These are phyloP conservation scores for Aciculoconidium aculeatum DNA, from an alignment of 805 yeast genomes.

Conservation along the genomic window DNA sequence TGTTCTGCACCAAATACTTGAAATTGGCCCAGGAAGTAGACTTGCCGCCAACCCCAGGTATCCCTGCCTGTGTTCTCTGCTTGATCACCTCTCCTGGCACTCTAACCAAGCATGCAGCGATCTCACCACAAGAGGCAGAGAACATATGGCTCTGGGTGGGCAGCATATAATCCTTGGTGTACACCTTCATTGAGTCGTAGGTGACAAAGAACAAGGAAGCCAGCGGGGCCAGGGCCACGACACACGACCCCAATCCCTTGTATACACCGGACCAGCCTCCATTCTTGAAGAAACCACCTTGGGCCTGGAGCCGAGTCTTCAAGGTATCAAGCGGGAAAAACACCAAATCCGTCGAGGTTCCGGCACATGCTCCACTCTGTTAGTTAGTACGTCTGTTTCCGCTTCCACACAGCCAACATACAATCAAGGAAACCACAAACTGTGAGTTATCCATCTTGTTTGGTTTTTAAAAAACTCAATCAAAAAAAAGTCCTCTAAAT, in stretches of 20 bases:
- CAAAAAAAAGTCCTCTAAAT: too few relatives aligned
- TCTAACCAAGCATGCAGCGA: conserved; percentile 87
- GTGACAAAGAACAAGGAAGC: conserved; percentile 52
- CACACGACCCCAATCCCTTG: conserved; percentile 87
- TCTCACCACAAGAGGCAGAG: conserved; percentile 84
- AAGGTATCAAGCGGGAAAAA: conserved; percentile 96
- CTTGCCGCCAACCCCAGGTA: conserved; percentile 24
- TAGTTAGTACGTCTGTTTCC: neutral
- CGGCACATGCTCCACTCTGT: conserved; percentile 88
- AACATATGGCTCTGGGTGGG: conserved; percentile 64
- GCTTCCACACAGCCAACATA: conserved; percentile 14
- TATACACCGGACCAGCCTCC: conserved; percentile 94
- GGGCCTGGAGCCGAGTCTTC: conserved; percentile 91
- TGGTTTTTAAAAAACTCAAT: too few relatives aligned
- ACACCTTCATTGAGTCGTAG: conserved; percentile 67
- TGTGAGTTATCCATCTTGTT: conserved; percentile 25
- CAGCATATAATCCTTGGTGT: conserved; percentile 27
- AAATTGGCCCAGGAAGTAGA: conserved; percentile 69
- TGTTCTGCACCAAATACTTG: conserved; percentile 51
- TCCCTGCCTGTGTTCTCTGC: conserved; percentile 75
- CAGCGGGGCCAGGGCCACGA: conserved; percentile 89
- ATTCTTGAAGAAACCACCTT: conserved; percentile 85
- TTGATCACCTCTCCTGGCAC: conserved; percentile 97
- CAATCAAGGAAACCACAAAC: conserved; percentile 28
- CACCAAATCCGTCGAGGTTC: conserved; percentile 89